phyloP scores from a whole-genome alignment of 2,329 filamentous ascomycete species.

The Alternaria consortialis region DNA sequence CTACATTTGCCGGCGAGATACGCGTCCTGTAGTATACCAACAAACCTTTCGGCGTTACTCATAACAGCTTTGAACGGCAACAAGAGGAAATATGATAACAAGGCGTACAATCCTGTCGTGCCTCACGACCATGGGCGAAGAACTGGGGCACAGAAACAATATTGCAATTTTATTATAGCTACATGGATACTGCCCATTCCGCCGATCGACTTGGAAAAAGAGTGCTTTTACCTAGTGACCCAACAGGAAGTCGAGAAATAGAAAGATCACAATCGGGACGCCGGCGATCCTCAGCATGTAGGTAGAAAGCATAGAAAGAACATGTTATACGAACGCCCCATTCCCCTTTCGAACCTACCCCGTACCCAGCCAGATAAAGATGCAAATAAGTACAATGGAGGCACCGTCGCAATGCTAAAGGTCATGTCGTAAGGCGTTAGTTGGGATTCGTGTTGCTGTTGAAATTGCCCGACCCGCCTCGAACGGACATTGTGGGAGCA shows the following conservation, averaged over 20 bases:
- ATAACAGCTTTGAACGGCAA: not conserved
- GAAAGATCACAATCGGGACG: constrained; percentile 8
- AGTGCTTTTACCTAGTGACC: constrained; percentile 10
- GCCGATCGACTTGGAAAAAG: not conserved
- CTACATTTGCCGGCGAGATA: constrained; percentile 5
- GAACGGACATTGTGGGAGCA: constrained; percentile 15
- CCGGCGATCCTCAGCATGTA: constrained; percentile 12
- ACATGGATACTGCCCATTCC: constrained; percentile 6
- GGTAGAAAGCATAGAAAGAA: constrained; percentile 8
- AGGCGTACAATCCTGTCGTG: not conserved
- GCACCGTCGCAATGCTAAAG: constrained; percentile 43
- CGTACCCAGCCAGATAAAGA: constrained; percentile 14
- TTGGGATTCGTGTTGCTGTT: constrained; percentile 20
- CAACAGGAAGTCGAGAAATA: not conserved
- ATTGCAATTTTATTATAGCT: constrained; percentile 14
- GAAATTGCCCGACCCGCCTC: constrained; percentile 16
- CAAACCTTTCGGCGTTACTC: not conserved
- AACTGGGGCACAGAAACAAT: not conserved
- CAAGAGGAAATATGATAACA: not conserved
- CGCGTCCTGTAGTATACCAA: not conserved
- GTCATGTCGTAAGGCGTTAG: constrained; percentile 33
- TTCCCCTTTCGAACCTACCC: constrained; percentile 2
- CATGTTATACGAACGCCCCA: constrained; percentile 12
- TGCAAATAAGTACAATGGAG: constrained; percentile 21
- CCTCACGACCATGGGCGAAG: not conserved